phyloP scores from a whole-genome alignment of 129 eudicot species.

The Pittosporum tobira region DNA sequence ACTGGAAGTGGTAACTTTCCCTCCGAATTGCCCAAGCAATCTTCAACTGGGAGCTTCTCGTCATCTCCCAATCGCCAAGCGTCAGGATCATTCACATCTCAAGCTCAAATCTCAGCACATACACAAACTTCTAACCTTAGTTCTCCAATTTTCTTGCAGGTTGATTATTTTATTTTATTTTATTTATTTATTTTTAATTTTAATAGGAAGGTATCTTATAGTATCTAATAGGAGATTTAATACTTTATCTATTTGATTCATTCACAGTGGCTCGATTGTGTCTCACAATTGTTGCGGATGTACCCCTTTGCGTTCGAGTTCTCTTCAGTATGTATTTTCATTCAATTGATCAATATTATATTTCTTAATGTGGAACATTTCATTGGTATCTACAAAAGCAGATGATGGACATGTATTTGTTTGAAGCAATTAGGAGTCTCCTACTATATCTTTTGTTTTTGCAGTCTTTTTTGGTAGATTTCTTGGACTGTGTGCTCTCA shows the following conservation, averaged over 20 bases:
- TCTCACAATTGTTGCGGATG: slow-evolving; percentile 82
- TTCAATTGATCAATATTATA: slow-evolving; percentile 4
- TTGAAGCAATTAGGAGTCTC: too few species aligned
- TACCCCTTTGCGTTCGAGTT: slow-evolving; percentile 95
- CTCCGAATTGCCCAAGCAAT: slow-evolving; percentile 55
- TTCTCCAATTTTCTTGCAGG: slow-evolving; percentile 96
- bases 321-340: slow-evolving; percentile 61
- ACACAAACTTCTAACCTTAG: slow-evolving; percentile 48
- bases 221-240: neutral
- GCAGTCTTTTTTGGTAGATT: slow-evolving; percentile 91
- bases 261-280: slow-evolving; percentile 94
- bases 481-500: slow-evolving; percentile 71
- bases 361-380: neutral
- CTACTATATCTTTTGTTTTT: slow-evolving; percentile 9
- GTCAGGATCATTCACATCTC: slow-evolving; percentile 54
- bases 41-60: slow-evolving; percentile 63
- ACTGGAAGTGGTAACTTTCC: slow-evolving; percentile 55
- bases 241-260: slow-evolving; percentile 3
- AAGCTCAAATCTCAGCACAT: slow-evolving; percentile 48
- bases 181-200: too few species aligned
- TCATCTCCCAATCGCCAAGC: slow-evolving; percentile 65
- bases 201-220: too few species aligned
- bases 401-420: slow-evolving; percentile 2
- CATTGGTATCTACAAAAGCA: neutral
- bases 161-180: too few species aligned